Conservation (phyloP, 495 filamentous ascomycete species). For the Aspergillus cavernicola region DNA sequence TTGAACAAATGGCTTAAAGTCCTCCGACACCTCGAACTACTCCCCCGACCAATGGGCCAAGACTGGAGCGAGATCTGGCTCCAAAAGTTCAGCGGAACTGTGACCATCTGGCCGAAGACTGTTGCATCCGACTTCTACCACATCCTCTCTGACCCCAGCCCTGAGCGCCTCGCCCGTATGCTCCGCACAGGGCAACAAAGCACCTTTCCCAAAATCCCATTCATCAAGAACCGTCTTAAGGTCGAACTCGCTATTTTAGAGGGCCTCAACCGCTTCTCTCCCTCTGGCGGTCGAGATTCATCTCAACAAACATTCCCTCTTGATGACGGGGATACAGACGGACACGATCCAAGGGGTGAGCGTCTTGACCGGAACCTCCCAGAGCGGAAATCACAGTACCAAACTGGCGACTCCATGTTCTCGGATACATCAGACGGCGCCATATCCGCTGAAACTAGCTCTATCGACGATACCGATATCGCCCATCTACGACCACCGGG, state of each 20-base stretch:
- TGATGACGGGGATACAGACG: slow-evolving; percentile 2
- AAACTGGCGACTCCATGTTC: slow-evolving; percentile 18
- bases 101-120: slow-evolving; percentile 91
- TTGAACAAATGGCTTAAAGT: slow-evolving; percentile 96
- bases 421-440: slow-evolving; percentile 5
- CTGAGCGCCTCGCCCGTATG: slow-evolving; percentile 77
- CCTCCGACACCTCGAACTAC: slow-evolving; percentile 82
- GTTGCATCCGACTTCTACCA: slow-evolving; percentile 72
- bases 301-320: slow-evolving; percentile 18
- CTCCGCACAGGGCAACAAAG: slow-evolving; percentile 80
- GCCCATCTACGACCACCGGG: slow-evolving; percentile 19
- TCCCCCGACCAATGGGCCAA: slow-evolving; percentile 86
- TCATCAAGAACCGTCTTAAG: slow-evolving; percentile 79
- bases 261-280: slow-evolving; percentile 58
- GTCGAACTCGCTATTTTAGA: slow-evolving; percentile 76
- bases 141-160: slow-evolving; percentile 78
- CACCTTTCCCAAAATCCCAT: slow-evolving; percentile 85
- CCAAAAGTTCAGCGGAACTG: slow-evolving; percentile 88
- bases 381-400: slow-evolving; percentile 24
- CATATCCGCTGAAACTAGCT: slow-evolving; percentile 16
- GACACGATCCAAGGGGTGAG: slow-evolving; percentile 21
- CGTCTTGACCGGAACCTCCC: slow-evolving; percentile 32
- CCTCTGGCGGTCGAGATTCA: slow-evolving; percentile 22
- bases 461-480: slow-evolving; percentile 26
- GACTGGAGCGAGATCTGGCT: slow-evolving; percentile 97